phyloP scores from a whole-genome alignment of 2,329 filamentous ascomycete species.

The Colletotrichum noveboracense region DNA sequence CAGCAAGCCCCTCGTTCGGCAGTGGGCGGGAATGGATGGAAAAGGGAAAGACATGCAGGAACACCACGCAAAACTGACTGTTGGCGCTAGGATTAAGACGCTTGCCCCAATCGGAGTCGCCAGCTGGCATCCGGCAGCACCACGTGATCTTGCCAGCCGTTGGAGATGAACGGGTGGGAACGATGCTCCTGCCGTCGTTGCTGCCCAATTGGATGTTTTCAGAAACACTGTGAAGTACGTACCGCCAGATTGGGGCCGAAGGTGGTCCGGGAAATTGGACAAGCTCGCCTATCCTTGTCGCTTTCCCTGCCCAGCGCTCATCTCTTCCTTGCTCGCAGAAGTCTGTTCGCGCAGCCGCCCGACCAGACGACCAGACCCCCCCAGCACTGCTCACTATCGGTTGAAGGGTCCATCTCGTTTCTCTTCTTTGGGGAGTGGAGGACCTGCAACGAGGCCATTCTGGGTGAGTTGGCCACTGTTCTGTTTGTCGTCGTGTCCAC shows the following conservation, averaged over 20 bases:
- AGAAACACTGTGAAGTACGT: neutral
- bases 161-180: neutral
- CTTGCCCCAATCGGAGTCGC: neutral
- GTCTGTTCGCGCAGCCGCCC: neutral
- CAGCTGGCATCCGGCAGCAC: neutral
- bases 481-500: neutral
- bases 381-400: neutral
- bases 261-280: conserved; percentile 1
- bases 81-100: neutral
- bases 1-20: neutral
- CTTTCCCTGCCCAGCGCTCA: neutral
- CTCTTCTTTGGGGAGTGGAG: neutral
- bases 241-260: neutral
- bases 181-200: neutral
- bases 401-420: neutral
- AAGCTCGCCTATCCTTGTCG: neutral
- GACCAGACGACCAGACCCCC: neutral
- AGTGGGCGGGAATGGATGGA: neutral
- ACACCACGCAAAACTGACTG: neutral
- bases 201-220: neutral
- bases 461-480: neutral
- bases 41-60: neutral
- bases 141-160: neutral
- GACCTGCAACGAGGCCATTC: neutral
- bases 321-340: neutral